A percentile compares a stretch with the other conserved stretches of the same genome.
phyloP scores from a whole-genome alignment of 805 yeast genomes.

The Pichia manshurica region DNA sequence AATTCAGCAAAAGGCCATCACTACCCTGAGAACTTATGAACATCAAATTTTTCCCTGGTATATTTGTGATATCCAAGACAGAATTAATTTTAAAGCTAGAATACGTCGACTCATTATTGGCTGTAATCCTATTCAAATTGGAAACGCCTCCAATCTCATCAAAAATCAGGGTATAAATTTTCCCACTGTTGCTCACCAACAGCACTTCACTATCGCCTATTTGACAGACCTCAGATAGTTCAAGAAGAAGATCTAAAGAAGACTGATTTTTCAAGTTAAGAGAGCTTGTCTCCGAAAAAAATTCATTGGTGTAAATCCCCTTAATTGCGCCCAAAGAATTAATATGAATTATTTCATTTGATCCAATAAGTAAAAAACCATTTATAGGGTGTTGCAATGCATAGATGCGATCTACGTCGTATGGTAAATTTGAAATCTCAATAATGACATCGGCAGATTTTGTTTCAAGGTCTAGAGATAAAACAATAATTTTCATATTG shows the following conservation, averaged over 20 bases:
- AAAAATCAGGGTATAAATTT: constrained; percentile 31
- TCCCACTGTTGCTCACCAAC: constrained; percentile 39
- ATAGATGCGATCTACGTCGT: constrained; percentile 59
- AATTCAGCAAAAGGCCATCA: constrained; percentile 47
- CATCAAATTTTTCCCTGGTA: constrained; percentile 37
- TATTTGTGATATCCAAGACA: constrained; percentile 38
- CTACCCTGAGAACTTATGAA: constrained; percentile 61
- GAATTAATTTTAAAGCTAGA: constrained; percentile 23
- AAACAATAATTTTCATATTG: constrained; percentile 51
- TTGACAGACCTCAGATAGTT: constrained; percentile 39
- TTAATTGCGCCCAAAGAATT: constrained; percentile 69
- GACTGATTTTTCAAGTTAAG: constrained; percentile 43
- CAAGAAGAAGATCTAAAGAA: constrained; percentile 48
- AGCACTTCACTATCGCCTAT: constrained; percentile 32
- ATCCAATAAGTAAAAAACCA: constrained; percentile 67
- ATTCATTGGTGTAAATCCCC: constrained; percentile 59
- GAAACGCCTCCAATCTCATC: constrained; percentile 34
- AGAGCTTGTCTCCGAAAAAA: constrained; percentile 37
- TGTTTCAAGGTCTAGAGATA: constrained; percentile 59
- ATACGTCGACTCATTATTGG: constrained; percentile 19
- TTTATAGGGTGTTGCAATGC: constrained; percentile 62
- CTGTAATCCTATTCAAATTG: constrained; percentile 24
- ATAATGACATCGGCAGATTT: constrained; percentile 62
- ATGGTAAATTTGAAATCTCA: constrained; percentile 62
- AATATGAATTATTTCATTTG: constrained; percentile 70